Conservation (phyloP, 176 grass and related monocot genomes). For the Oryza glumipatula region DNA sequence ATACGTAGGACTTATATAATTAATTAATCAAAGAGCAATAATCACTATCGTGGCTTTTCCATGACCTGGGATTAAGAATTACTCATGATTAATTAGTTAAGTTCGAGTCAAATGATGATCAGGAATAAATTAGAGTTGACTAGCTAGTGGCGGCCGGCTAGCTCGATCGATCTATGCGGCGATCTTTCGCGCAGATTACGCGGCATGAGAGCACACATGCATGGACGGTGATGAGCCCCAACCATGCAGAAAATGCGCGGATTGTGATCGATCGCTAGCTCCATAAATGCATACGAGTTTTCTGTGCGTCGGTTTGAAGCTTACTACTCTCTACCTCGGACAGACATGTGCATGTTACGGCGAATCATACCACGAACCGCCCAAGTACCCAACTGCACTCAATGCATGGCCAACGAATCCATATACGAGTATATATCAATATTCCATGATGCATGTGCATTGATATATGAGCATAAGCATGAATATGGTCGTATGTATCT, state of each 20-base stretch:
- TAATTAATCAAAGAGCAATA: no score
- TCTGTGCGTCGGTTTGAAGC: neutral
- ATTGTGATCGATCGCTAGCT: neutral
- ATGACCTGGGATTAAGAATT: neutral
- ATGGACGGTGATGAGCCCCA: slow-evolving; percentile 34
- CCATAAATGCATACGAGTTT: neutral
- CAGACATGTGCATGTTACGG: slow-evolving; percentile 29
- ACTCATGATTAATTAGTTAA: neutral
- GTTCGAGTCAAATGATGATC: neutral
- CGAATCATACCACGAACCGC: slow-evolving; percentile 7
- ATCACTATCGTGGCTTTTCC: neutral
- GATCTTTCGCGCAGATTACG: neutral
- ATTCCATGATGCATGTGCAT: neutral
- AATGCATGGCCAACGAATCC: neutral
- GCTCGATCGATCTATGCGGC: neutral
- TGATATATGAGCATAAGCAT: neutral
- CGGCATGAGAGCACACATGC: slow-evolving; percentile 40
- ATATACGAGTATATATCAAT: no score
- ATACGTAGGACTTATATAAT: no score
- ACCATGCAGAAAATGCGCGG: neutral
- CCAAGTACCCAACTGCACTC: neutral
- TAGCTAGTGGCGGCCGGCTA: neutral
- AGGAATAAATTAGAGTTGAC: neutral
- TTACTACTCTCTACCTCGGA: neutral
- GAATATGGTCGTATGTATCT: neutral